Base-by-base conservation (phyloP, 805 yeast genomes). In the Pichia kluyveri region DNA sequence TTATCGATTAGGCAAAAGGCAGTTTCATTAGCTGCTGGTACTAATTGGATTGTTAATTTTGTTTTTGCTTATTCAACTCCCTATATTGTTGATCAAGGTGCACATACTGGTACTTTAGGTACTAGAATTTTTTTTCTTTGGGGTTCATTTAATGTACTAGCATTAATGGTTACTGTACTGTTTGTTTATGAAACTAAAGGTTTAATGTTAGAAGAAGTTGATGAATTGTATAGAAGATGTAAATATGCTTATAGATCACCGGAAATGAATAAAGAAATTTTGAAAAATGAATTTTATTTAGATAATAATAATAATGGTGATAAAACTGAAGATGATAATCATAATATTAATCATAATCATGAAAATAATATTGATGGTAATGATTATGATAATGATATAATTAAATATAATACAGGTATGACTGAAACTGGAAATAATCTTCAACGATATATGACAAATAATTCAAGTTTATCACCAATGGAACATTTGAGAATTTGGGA, bases 111-210 rank as follows among this genome's bases (percentile, higher is more conserved):
- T 1, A 78, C 82, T 0, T 62, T 83, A 49, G 91, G 90, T 0
- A 76, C 82, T 30, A 80, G 76, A 52, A 83, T 86, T 27, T 86
- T 85, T 63, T 86, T 83, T 61, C 68, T 86, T 6, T 86, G 95
- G 95, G 93, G 93, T 5, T 77, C 85, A 0, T 67, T 79, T 50
- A 83, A 82, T 62, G 68, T 78, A 2, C 41, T 72, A 5, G 88
- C 83, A 1, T 75, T 78, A 5, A 54, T 82, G 4, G 75, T 81
- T 52, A 81, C 80, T 7, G 83, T 81, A 62, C 76, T 83, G 45
- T 69, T 75, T 48, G 86, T 85, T 34, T 86, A 82, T 65, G 93
- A 86, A 62, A 86, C 96, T 0, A 82, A 79, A 57, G 95, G 95
- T 0, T 69, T 86, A 45, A 78, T 81, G 57, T 73, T 87, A 60